Conservation (phyloP, 1,284 basidiomycete genomes). For the Lignosus rhinocerotis region DNA sequence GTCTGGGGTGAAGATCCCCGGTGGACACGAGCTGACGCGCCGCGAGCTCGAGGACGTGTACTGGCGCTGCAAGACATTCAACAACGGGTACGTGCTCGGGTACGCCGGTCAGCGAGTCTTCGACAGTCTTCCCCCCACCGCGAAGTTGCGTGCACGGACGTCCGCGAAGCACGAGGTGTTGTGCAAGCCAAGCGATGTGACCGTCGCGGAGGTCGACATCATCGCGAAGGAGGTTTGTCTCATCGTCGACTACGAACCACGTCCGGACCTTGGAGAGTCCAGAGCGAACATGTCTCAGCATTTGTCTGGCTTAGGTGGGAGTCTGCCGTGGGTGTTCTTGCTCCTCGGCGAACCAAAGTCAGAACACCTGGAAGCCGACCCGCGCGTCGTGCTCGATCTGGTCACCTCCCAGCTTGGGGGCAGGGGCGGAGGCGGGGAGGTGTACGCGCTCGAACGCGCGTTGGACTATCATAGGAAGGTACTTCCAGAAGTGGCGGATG, state of each 20-base stretch:
- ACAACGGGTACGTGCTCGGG: constrained; percentile 22
- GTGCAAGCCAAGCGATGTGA: constrained; percentile 20
- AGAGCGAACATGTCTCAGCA: constrained; percentile 18
- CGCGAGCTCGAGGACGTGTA: constrained; percentile 25
- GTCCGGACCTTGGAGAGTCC: constrained; percentile 17
- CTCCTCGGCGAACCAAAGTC: constrained; percentile 19
- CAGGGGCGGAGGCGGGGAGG: constrained; percentile 22
- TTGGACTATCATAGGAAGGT: constrained; percentile 25
- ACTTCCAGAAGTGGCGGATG: constrained; percentile 19
- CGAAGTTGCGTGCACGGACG: constrained; percentile 22
- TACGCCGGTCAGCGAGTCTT: constrained; percentile 25
- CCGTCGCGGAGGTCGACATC: constrained; percentile 23
- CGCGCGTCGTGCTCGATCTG: constrained; percentile 25
- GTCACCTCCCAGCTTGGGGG: constrained; percentile 25
- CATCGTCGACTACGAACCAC: constrained; percentile 22
- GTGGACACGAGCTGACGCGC: constrained; percentile 14
- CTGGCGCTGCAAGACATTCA: constrained; percentile 28
- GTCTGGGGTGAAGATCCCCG: constrained; percentile 15
- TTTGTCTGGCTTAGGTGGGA: constrained; percentile 19
- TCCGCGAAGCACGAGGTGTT: constrained; percentile 19
- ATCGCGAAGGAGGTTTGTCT: constrained; percentile 21
- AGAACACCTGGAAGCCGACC: constrained; percentile 15
- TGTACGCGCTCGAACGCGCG: constrained; percentile 26
- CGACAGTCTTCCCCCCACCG: constrained; percentile 23
- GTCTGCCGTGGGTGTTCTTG: constrained; percentile 24